Percentiles rank a stretch among this genome's conserved stretches.
Evolutionary conservation across 352 stramenopile species (phyloP).

Genomic region (Phytophthora idaei): DNA sequence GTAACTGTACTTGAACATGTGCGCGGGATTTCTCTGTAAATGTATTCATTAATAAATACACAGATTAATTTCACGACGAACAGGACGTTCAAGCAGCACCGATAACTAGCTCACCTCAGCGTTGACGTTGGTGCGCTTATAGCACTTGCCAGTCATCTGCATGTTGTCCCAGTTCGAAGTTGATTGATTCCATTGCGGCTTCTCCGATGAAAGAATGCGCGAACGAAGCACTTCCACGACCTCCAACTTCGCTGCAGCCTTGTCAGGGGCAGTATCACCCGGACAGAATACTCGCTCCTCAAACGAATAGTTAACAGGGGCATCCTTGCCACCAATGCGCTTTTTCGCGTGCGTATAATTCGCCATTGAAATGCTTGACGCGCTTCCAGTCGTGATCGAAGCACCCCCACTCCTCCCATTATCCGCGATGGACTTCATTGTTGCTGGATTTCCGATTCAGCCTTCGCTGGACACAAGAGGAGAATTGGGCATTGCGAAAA

Average conservation of each 20-base stretch:
- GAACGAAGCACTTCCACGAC: constrained; percentile 68
- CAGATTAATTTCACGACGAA: constrained; percentile 1
- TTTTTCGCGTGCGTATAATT: constrained; percentile 55
- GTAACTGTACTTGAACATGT: constrained; percentile 90
- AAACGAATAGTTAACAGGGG: constrained; percentile 73
- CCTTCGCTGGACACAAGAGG: background rate
- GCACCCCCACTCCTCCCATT: background rate
- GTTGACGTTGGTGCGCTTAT: constrained; percentile 80
- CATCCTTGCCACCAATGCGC: constrained; percentile 63
- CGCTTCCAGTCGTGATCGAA: background rate
- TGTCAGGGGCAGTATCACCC: constrained; percentile 60
- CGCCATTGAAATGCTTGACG: constrained; percentile 1
- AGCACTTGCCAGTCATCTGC: constrained; percentile 74
- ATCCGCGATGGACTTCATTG: constrained; percentile 15
- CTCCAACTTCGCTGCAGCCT: constrained; percentile 63
- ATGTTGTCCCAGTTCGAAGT: constrained; percentile 80
- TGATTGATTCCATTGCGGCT: constrained; percentile 61
- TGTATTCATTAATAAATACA: background rate
- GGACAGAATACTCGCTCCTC: constrained; percentile 76
- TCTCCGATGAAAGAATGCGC: constrained; percentile 61
- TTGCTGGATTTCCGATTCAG: background rate
- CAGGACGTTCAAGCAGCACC: background rate
- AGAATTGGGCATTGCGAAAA: constrained; percentile 2
- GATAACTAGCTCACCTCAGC: constrained; percentile 50
- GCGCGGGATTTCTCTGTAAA: constrained; percentile 65